Evolutionary conservation across 768 basidiomycete species (phyloP), one percentile per base, ranked within the genome.

Genomic region (Vararia minispora): DNA sequence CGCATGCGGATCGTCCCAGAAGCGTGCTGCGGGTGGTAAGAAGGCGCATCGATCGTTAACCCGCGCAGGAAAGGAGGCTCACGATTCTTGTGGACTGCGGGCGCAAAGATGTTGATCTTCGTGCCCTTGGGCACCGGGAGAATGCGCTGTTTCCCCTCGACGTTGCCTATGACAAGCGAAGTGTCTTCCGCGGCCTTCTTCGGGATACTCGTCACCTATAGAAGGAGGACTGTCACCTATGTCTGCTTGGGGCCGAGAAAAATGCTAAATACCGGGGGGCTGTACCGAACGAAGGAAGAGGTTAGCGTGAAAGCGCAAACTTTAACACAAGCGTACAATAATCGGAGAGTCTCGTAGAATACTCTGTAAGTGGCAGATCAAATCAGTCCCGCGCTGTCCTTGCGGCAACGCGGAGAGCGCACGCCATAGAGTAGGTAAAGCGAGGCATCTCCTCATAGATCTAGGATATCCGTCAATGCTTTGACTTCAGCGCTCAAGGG

Each of bases 41-140:
- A n/a, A n/a, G n/a, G n/a, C n/a, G n/a, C n/a, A n/a, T n/a, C n/a
- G n/a, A n/a, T n/a, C n/a, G n/a, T n/a, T n/a, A n/a, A n/a, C n/a
- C n/a, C n/a, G n/a, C n/a, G n/a, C n/a, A n/a, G n/a, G n/a, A n/a
- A n/a, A n/a, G n/a, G n/a, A n/a, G n/a, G n/a, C n/a, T n/a, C 53
- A 72, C 71, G 69, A 47, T 74, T 74, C 41, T 72, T 64, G 44
- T 74, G 72, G 21, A 72, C 40, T 8, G 58, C 71, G 16, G 59
- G 48, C 2, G 59, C 53, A 44, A 62, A 52, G 11, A 74, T 48
- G 0, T 42, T 35, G n/a, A 74, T 39, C 8, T 44, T 34, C 6
- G 62, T 60, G 24, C 64, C 70, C 41, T 64, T 59, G 6, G 70
- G 70, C 29, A 73, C 52, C 9, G 60, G 58, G 6, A 74, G 51